Conservation (phyloP, 1,284 basidiomycete species). For the Cystobasidium pallidum region DNA sequence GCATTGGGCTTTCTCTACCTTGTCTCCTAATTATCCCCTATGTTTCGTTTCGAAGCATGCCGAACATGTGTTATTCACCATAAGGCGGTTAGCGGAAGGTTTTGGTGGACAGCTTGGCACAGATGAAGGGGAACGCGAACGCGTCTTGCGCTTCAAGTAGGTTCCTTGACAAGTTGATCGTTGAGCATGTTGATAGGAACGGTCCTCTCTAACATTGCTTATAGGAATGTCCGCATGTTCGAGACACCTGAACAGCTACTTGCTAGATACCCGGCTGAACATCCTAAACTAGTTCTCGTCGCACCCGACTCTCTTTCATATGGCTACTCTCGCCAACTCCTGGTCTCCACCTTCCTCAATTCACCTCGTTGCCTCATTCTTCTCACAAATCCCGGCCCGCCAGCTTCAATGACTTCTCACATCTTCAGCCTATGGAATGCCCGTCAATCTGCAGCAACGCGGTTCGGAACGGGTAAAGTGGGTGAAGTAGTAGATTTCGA, state of each 20-base stretch:
- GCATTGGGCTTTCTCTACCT: constrained; percentile 83
- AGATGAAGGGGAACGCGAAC: constrained; percentile 38
- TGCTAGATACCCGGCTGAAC: constrained; percentile 20
- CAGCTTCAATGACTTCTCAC: constrained; percentile 72
- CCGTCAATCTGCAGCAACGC: constrained; percentile 71
- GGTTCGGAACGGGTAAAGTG: constrained; percentile 83
- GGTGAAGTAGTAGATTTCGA: constrained; percentile 80
- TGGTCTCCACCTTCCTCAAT: constrained; percentile 37
- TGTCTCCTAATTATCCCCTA: constrained; percentile 69
- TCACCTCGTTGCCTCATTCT: constrained; percentile 34
- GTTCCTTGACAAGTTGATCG: too few species aligned
- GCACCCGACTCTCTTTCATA: constrained; percentile 35
- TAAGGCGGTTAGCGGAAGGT: constrained; percentile 31
- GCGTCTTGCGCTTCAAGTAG: constrained; percentile 36
- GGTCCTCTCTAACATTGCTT: not conserved
- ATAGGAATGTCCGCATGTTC: constrained; percentile 40
- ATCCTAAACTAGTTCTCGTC: constrained; percentile 35
- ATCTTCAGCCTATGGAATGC: constrained; percentile 86
- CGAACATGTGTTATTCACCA: constrained; percentile 74
- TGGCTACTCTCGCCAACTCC: constrained; percentile 34
- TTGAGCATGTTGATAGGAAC: too few species aligned
- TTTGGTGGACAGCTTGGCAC: constrained; percentile 40
- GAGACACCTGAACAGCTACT: constrained; percentile 38
- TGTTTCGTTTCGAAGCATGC: constrained; percentile 89
- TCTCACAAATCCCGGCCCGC: constrained; percentile 59